Evolutionary conservation across 108 stramenopile genomes (phyloP).

Genomic region (Poteriospumella lacustris): DNA sequence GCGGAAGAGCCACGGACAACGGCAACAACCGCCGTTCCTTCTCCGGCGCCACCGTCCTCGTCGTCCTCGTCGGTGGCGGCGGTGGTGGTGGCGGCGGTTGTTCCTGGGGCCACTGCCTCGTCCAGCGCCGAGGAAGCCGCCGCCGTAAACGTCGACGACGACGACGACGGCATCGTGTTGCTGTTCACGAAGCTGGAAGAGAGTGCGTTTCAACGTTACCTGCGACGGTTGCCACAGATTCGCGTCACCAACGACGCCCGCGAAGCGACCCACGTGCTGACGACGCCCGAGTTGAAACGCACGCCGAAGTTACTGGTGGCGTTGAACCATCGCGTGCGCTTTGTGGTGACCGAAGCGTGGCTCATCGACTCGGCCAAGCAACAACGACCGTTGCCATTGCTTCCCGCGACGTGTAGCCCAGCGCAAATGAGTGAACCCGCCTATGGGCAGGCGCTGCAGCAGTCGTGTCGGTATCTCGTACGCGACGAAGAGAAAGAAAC

Average conservation of each 20-base stretch:
- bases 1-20: too few relatives aligned
- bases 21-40: too few relatives aligned
- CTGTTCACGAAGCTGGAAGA: neutral
- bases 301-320: neutral
- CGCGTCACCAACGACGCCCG: neutral
- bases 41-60: too few relatives aligned
- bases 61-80: too few relatives aligned
- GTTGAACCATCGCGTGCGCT: neutral
- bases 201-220: neutral
- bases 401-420: too few relatives aligned
- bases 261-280: neutral
- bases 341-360: conserved; percentile 4
- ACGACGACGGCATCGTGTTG: neutral
- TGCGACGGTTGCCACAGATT: neutral
- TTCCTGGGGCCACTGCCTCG: too few relatives aligned
- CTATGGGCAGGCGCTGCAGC: neutral
- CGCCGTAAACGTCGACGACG: too few relatives aligned
- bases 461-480: neutral
- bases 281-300: neutral
- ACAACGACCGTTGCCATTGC: too few relatives aligned
- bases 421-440: too few relatives aligned
- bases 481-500: neutral
- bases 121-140: too few relatives aligned
- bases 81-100: too few relatives aligned
- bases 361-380: neutral